Evolutionary conservation across 179 eudicot species (phyloP), one percentile per base, ranked within the genome.

Genomic region (Beta lomatogona): DNA sequence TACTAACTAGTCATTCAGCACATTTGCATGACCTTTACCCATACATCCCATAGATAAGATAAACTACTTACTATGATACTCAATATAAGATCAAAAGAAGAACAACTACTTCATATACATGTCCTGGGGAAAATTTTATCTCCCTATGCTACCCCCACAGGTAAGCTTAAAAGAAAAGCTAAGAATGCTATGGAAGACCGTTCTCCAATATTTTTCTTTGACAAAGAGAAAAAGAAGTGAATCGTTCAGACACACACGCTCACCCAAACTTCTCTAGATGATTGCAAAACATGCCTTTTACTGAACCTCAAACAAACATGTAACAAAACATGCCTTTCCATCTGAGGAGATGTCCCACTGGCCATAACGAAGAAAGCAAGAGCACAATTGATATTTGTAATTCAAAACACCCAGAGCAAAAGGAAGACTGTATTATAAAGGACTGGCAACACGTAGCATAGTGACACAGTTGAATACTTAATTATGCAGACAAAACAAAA

Each of bases 281-380:
- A 65, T 28, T 15, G 72, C 50, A 77, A 36, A 78, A 68, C 65
- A 68, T n/a, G 21, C 71, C 11, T 53, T 19, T 64, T 25, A 28
- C 15, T 66, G 31, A 28, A 64, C 48, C 63, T 22, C 9, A 22
- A 60, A 66, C 73, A 73, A 73, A 73, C 76, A 25, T 25, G 18
- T 28, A 36, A 36, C 3, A 31, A 36, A 72, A 74, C 9, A 63
- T 18, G 19, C 2, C 61, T 58, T 58, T 14, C 16, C 16, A 12
- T 13, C 5, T 12, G 21, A 50, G 12, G 22, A 22, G 14, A 73
- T 12, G 11, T 73, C 76, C 19, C 13, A 18, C 71, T 5, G 9
- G 28, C 71, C 41, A 50, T 53, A 52, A 53, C 45, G 11, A 53
- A 71, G 74, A 16, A 50, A 72, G 36, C 4, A 53, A 10, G 41